phyloP scores from a whole-genome alignment of 164 flowering plant species.

The Piper longum region DNA sequence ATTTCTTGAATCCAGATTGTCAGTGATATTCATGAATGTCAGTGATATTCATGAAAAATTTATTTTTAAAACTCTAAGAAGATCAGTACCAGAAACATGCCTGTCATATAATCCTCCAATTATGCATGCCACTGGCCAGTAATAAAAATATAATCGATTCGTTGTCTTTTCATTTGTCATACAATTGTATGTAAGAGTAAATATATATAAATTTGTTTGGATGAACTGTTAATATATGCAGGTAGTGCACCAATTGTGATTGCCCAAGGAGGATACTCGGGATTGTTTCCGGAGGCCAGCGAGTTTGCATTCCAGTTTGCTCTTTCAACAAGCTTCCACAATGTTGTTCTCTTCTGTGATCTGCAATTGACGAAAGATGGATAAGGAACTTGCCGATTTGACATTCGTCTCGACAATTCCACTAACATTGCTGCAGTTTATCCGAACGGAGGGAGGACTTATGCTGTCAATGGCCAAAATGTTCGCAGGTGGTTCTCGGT shows the following conservation, averaged over 20 bases:
- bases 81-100: too few species aligned
- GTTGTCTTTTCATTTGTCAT: too few species aligned
- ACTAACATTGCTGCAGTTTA: conserved; percentile 34
- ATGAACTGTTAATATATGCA: conserved; percentile 10
- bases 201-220: background rate
- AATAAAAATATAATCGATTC: background rate
- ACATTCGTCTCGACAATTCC: conserved; percentile 43
- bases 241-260: conserved; percentile 47
- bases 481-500: conserved; percentile 53
- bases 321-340: conserved; percentile 13
- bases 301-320: conserved; percentile 28
- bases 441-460: conserved; percentile 35
- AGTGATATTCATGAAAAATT: background rate
- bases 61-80: too few species aligned
- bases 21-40: background rate
- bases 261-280: conserved; percentile 77
- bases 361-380: conserved; percentile 67
- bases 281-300: conserved; percentile 63
- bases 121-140: too few species aligned
- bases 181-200: background rate
- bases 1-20: too few species aligned
- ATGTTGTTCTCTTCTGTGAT: conserved; percentile 40
- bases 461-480: conserved; percentile 42
- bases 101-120: too few species aligned
- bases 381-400: conserved; percentile 41